Evolutionary conservation across 2,329 filamentous ascomycete genomes (phyloP).

Genomic region (Colletotrichum viniferum): DNA sequence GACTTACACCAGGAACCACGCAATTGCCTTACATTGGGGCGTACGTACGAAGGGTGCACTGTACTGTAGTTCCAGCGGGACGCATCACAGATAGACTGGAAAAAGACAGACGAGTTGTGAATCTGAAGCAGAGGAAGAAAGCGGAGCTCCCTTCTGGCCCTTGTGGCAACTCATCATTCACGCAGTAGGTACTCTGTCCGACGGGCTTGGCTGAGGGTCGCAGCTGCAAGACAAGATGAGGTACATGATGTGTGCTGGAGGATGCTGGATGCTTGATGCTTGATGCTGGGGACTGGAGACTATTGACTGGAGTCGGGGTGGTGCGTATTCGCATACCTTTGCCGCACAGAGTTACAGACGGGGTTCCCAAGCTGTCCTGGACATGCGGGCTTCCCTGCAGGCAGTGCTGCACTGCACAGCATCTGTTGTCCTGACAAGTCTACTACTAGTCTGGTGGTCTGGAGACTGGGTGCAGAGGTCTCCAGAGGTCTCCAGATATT

Average conservation of each 20-base stretch:
- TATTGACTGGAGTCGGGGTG: background rate
- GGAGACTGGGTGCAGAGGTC: background rate
- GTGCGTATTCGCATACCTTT: background rate
- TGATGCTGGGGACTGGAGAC: background rate
- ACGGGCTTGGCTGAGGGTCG: background rate
- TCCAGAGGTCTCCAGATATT: background rate
- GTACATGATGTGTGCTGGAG: background rate
- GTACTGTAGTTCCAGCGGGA: background rate
- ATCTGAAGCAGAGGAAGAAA: background rate
- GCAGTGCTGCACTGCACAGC: constrained; percentile 14
- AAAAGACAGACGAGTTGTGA: background rate
- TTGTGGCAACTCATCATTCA: background rate
- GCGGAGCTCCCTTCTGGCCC: background rate
- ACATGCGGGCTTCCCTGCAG: background rate
- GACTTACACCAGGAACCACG: background rate
- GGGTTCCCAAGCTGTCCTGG: background rate
- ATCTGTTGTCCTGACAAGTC: background rate
- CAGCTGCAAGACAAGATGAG: constrained; percentile 1
- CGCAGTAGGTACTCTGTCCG: background rate
- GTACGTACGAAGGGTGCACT: background rate
- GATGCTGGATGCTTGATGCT: background rate
- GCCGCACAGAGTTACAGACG: background rate
- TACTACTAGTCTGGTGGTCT: background rate
- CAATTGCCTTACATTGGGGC: background rate
- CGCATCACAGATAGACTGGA: background rate